Conservation (phyloP, 2,329 filamentous ascomycete genomes). For the Exophiala dermatitidis region DNA sequence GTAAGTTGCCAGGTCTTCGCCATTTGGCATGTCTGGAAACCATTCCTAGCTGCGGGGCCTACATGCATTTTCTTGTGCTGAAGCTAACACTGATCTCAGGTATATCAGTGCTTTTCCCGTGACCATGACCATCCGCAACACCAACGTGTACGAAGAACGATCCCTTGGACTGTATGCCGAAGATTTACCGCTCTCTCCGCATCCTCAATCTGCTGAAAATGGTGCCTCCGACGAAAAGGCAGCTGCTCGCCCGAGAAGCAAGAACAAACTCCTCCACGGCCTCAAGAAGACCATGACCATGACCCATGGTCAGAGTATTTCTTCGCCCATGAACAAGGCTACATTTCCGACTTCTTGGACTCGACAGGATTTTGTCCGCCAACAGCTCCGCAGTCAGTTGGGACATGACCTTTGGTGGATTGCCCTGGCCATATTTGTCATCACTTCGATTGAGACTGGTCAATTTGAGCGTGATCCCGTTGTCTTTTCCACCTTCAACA, state of each 20-base stretch:
- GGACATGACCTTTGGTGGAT: slow-evolving; percentile 63
- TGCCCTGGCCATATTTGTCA: slow-evolving; percentile 52
- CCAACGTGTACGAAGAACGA: slow-evolving; percentile 65
- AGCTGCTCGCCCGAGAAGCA: background rate
- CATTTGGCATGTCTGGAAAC: too few relatives aligned
- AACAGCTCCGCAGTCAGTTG: slow-evolving; percentile 58
- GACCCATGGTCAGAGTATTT: slow-evolving; percentile 1
- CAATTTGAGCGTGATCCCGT: slow-evolving; percentile 49
- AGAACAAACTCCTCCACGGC: slow-evolving; percentile 4
- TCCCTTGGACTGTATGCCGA: slow-evolving; percentile 53
- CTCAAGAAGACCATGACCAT: slow-evolving; percentile 13
- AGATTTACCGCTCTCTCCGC: slow-evolving; percentile 19
- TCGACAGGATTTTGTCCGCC: slow-evolving; percentile 45
- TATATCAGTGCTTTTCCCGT: slow-evolving; percentile 93
- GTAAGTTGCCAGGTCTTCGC: slow-evolving; percentile 41
- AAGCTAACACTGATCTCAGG: background rate
- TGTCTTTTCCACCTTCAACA: slow-evolving; percentile 52
- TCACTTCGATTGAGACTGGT: slow-evolving; percentile 53
- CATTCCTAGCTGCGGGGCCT: too few relatives aligned
- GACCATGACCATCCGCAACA: slow-evolving; percentile 82
- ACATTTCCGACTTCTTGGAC: slow-evolving; percentile 26
- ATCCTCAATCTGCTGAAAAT: background rate
- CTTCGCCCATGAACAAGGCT: background rate
- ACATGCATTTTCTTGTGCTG: too few relatives aligned
- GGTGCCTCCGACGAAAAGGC: background rate